A percentile compares a stretch with the other conserved stretches of the same genome.
Conservation (phyloP, 129 eudicot species). For the Pulicaria dysenterica region DNA sequence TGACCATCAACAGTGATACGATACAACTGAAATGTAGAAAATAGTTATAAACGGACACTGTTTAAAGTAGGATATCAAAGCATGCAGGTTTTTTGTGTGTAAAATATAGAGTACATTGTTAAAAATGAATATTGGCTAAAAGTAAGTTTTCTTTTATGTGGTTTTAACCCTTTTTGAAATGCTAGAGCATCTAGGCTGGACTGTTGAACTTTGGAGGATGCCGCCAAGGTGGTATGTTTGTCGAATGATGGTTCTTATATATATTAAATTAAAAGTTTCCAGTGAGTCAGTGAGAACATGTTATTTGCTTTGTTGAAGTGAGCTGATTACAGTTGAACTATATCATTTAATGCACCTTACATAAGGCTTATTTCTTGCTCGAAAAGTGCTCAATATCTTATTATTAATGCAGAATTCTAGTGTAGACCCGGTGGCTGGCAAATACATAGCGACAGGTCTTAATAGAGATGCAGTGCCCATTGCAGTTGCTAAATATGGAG, state of each 20-base stretch:
- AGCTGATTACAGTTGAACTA: neutral
- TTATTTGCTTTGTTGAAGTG: neutral
- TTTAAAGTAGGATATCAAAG: too few species aligned
- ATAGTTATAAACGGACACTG: too few species aligned
- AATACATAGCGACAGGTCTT: constrained; percentile 78
- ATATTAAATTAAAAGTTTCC: neutral
- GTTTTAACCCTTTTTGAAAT: neutral
- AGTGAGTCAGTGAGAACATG: neutral
- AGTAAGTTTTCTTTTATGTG: neutral
- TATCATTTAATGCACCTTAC: neutral
- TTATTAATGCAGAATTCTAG: constrained; percentile 53
- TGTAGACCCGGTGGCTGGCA: constrained; percentile 60
- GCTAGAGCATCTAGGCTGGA: neutral
- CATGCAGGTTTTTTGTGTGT: too few species aligned
- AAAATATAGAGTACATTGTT: too few species aligned
- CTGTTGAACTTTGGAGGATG: neutral
- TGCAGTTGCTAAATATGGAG: constrained; percentile 95
- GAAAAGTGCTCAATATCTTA: neutral
- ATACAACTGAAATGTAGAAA: too few species aligned
- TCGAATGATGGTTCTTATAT: constrained; percentile 5
- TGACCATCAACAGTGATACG: too few species aligned
- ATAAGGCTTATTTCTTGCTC: neutral
- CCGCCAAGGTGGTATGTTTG: constrained; percentile 5
- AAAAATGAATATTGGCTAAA: neutral
- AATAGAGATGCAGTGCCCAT: constrained; percentile 81